Percentiles rank a stretch among this genome's conserved stretches.
Conservation (phyloP, 768 basidiomycete genomes). For the Collybiopsis luxurians region DNA sequence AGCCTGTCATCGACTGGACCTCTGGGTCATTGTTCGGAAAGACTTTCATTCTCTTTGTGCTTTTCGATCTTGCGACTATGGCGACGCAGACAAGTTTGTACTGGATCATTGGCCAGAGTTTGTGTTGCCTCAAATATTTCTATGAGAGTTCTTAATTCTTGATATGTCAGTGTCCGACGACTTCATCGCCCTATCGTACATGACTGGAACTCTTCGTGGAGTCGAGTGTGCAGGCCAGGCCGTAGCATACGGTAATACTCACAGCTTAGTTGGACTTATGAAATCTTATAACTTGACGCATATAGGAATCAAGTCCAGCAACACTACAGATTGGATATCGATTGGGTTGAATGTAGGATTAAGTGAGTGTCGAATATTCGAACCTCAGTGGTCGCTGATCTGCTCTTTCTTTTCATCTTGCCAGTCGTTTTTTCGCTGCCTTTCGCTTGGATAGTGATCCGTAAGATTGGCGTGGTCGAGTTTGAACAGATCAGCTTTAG, state of each 20-base stretch:
- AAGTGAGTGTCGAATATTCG: constrained; percentile 22
- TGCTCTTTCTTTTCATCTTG: not conserved
- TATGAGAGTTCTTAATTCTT: not conserved
- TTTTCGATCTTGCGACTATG: constrained; percentile 31
- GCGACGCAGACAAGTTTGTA: constrained; percentile 30
- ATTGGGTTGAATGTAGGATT: constrained; percentile 30
- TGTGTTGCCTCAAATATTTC: not conserved
- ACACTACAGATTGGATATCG: constrained; percentile 31
- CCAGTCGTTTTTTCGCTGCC: constrained; percentile 28
- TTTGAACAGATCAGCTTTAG: constrained; percentile 24
- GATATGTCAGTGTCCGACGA: constrained; percentile 26
- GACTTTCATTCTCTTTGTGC: constrained; percentile 26
- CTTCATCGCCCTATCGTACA: constrained; percentile 29
- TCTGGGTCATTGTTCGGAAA: constrained; percentile 24
- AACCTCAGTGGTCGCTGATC: not conserved
- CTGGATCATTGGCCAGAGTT: constrained; percentile 30
- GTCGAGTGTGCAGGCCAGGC: constrained; percentile 31
- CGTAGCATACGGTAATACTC: constrained; percentile 29
- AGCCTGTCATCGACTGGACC: constrained; percentile 31
- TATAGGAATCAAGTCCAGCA: constrained; percentile 24
- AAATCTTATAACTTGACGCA: too few species aligned
- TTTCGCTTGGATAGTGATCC: constrained; percentile 27
- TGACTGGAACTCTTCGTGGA: constrained; percentile 31
- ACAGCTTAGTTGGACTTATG: too few species aligned
- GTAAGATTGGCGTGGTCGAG: constrained; percentile 26